phyloP scores from a whole-genome alignment of 192 early-diverging fungal species.

The Gamsiella multidivaricata region DNA sequence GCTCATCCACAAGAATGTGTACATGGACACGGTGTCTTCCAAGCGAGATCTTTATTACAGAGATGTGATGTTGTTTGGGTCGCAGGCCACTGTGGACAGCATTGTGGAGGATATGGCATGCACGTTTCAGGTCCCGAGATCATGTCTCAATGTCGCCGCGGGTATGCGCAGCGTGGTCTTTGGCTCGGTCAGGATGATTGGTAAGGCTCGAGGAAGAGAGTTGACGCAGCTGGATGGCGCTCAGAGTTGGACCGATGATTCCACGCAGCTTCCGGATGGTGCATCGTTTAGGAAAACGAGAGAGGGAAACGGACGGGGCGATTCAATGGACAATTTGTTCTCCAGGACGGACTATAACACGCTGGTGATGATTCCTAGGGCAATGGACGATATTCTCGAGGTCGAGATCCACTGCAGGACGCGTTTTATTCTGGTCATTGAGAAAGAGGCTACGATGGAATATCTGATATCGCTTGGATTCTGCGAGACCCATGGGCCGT shows the following conservation, averaged over 20 bases:
- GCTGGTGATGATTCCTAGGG: constrained; percentile 19
- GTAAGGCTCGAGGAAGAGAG: constrained; percentile 2
- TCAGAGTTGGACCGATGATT: neutral
- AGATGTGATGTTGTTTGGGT: constrained; percentile 28
- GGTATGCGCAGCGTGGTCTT: constrained; percentile 26
- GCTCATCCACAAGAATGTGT: constrained; percentile 27
- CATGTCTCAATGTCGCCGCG: constrained; percentile 38
- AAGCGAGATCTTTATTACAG: constrained; percentile 44
- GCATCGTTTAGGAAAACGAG: neutral
- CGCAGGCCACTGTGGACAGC: constrained; percentile 18
- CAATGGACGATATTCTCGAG: constrained; percentile 16
- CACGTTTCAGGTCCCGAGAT: constrained; percentile 22
- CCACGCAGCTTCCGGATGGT: neutral
- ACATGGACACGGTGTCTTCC: neutral
- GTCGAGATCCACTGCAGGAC: constrained; percentile 43
- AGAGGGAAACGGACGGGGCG: no score
- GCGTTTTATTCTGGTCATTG: constrained; percentile 28
- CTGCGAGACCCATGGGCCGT: constrained; percentile 35
- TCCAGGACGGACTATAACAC: constrained; percentile 30
- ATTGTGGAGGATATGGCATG: constrained; percentile 47
- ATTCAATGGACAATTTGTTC: neutral
- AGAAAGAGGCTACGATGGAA: constrained; percentile 41
- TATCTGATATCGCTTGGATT: constrained; percentile 27
- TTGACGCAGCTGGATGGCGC: no score
- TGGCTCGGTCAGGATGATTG: constrained; percentile 22